Base-by-base conservation (phyloP, 2,329 filamentous ascomycete genomes). In the Penicillium sp. region DNA sequence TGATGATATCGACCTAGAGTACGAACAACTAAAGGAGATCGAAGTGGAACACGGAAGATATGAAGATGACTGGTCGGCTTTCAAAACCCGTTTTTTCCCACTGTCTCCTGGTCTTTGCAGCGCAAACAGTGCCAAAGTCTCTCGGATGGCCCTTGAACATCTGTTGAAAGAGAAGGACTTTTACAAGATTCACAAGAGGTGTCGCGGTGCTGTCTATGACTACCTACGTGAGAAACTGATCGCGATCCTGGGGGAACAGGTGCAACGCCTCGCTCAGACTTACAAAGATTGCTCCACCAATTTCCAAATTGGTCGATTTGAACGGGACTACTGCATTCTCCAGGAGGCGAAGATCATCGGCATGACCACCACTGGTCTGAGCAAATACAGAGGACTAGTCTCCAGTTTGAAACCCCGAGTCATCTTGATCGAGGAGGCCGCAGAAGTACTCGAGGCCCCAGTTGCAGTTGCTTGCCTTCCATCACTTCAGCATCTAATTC, bases 371-470 rank as follows among this genome's bases (percentile, higher is more conserved):
- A 95, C 91, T 0, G 90, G 90, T 1, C 68, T 95, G 9, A 87
- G 86, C 71, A 95, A 95, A 63, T 93, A 94, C 58, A 84, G 90
- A 4, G 83, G 81, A 1, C 77, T 93, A 2, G 77, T 95, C 23
- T 79, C 85, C 1, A 82, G 83, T 2, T 68, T 93, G 5, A 77
- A 82, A 29, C 89, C 90, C 0, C 83, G 79, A 25, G 78, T 90
- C 4, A 79, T 93, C 15, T 74, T 95, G 37, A 86, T 95, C 46
- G 88, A 94, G 75, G 88, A 94, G 73, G 88, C 89, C 0, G 90
- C 89, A 0, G 89, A 95, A 67, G 88, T 87, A 0, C 80, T 80
- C 4, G 80, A 82, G 62, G 78, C 76, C 5, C 83, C 82, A 1
- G 76, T 88, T 42, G 76, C 81, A 9, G 82, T 79, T 6, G 81